Conservation (phyloP, 805 yeast genomes). For the Jamesozyma spencerorum region DNA sequence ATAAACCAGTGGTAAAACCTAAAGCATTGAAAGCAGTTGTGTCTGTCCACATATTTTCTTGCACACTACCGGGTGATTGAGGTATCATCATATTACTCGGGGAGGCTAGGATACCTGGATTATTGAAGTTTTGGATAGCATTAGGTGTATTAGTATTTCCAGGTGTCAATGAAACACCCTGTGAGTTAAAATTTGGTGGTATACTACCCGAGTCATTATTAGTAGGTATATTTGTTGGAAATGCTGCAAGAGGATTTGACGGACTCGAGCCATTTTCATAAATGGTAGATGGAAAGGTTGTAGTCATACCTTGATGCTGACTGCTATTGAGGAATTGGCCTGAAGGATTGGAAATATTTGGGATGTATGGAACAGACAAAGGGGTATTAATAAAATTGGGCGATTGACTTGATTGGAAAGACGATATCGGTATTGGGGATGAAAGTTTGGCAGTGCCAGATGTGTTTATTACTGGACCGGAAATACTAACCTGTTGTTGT, state of each 20-base stretch:
- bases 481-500: background rate
- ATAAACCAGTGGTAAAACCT: slow-evolving; percentile 15
- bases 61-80: slow-evolving; percentile 2
- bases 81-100: background rate
- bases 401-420: background rate
- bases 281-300: slow-evolving; percentile 1
- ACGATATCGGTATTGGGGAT: background rate
- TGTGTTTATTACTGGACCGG: background rate
- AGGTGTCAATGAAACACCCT: too few relatives aligned
- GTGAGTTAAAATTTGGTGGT: too few relatives aligned
- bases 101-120: background rate
- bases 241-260: background rate
- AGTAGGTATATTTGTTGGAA: background rate
- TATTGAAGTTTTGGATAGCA: too few relatives aligned
- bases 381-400: background rate
- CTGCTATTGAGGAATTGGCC: background rate
- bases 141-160: too few relatives aligned
- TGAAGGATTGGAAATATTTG: background rate
- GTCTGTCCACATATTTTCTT: slow-evolving; percentile 11
- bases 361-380: slow-evolving; percentile 4
- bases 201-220: background rate
- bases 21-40: slow-evolving; percentile 14
- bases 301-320: background rate
- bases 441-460: background rate
- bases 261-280: background rate